Percentiles rank a stretch among this genome's conserved stretches.
Conservation (phyloP, 2,329 filamentous ascomycete genomes). For the Neocatenulostroma microsporum region DNA sequence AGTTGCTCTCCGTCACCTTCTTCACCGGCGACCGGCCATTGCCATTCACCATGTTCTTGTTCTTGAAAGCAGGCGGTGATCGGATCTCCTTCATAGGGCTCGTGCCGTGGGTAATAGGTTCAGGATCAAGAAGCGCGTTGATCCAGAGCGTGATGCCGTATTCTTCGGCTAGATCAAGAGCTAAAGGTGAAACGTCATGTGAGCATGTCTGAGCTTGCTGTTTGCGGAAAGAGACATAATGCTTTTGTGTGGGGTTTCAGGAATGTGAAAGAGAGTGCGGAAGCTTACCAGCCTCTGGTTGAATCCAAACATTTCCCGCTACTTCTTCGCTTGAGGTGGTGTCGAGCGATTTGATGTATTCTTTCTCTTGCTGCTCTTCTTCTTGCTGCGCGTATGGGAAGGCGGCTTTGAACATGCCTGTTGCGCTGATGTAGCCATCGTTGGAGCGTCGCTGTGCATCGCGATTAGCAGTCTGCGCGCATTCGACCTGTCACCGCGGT, state of each 20-base stretch:
- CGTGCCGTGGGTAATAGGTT: slow-evolving; percentile 61
- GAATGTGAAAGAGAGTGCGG: slow-evolving; percentile 3
- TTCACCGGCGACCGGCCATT: slow-evolving; percentile 19
- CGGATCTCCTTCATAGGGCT: slow-evolving; percentile 58
- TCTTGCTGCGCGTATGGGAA: slow-evolving; percentile 61
- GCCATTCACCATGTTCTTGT: slow-evolving; percentile 23
- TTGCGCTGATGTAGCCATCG: slow-evolving; percentile 77
- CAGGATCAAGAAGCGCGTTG: slow-evolving; percentile 80
- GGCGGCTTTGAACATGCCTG: slow-evolving; percentile 86
- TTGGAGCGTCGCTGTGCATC: slow-evolving; percentile 61
- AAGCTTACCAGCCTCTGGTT: slow-evolving; percentile 58
- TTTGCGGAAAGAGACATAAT: slow-evolving; percentile 1
- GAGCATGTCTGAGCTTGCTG: not conserved
- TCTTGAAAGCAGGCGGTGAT: slow-evolving; percentile 68
- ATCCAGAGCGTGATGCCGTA: slow-evolving; percentile 86
- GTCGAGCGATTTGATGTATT: slow-evolving; percentile 72
- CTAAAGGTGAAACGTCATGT: slow-evolving; percentile 41
- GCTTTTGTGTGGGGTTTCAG: slow-evolving; percentile 2
- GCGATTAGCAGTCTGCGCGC: slow-evolving; percentile 4
- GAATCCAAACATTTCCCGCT: slow-evolving; percentile 94
- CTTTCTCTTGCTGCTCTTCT: slow-evolving; percentile 69
- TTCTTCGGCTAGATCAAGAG: slow-evolving; percentile 74
- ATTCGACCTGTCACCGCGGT: not conserved
- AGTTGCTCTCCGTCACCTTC: slow-evolving; percentile 8
- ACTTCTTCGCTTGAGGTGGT: slow-evolving; percentile 86